Conservation (phyloP, 2,329 filamentous ascomycete genomes). For the Tympanopsis confertula region DNA sequence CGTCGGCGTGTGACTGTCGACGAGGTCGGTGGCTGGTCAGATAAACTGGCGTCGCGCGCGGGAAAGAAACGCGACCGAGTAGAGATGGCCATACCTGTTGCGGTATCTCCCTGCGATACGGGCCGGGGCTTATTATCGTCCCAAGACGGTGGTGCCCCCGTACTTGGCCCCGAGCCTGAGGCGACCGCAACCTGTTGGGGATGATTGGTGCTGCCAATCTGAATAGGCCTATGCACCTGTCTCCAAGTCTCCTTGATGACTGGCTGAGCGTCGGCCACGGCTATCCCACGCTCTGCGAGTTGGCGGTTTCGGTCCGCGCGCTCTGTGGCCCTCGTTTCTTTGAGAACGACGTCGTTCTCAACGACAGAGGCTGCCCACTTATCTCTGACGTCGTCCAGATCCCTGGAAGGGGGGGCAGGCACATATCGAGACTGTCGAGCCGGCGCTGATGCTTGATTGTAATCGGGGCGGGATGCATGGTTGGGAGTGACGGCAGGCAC, state of each 20-base stretch:
- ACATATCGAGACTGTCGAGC: slow-evolving; percentile 17
- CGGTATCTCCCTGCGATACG: neutral
- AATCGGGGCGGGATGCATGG: too few relatives aligned
- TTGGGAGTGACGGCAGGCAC: too few relatives aligned
- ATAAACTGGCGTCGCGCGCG: too few relatives aligned
- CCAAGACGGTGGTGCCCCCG: neutral
- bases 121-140: neutral
- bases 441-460: neutral
- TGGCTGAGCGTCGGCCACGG: slow-evolving; percentile 30
- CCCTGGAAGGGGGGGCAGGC: slow-evolving; percentile 4
- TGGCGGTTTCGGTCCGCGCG: slow-evolving; percentile 29
- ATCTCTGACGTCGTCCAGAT: slow-evolving; percentile 10
- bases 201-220: neutral
- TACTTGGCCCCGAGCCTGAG: neutral
- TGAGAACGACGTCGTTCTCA: slow-evolving; percentile 33
- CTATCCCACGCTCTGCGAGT: slow-evolving; percentile 29
- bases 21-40: too few relatives aligned
- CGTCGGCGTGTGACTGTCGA: slow-evolving; percentile 20
- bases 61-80: neutral
- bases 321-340: slow-evolving; percentile 23
- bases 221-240: slow-evolving; percentile 21
- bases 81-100: too few relatives aligned
- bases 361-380: slow-evolving; percentile 29
- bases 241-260: slow-evolving; percentile 43
- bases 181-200: neutral